Conservation (phyloP, 768 basidiomycete genomes). For the Mycena indigotica region DNA sequence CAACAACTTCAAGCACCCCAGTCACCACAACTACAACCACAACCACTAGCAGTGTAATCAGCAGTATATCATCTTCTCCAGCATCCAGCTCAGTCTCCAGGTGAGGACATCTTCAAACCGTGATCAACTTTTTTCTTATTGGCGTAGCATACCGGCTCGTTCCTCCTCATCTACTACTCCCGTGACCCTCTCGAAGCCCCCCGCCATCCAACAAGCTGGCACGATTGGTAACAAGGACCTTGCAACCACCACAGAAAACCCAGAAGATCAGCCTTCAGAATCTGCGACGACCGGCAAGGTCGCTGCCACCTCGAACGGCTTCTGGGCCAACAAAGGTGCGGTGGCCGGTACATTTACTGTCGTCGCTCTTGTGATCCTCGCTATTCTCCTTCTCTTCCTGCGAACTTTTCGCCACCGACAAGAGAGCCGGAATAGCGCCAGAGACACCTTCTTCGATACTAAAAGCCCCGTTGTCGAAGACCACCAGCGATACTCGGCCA, state of each 20-base stretch:
- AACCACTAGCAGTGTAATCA: not conserved
- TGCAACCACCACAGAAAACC: not conserved
- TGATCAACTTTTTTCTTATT: too few species aligned
- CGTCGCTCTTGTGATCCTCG: constrained; percentile 16
- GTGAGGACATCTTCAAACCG: too few species aligned
- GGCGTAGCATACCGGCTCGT: not conserved
- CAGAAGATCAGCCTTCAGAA: not conserved
- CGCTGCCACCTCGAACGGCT: constrained; percentile 1
- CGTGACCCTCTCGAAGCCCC: not conserved
- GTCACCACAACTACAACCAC: not conserved
- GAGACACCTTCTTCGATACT: constrained; percentile 23
- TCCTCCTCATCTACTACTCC: constrained; percentile 8
- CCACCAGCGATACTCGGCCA: constrained; percentile 2
- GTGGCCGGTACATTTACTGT: constrained; percentile 20
- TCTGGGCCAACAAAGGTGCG: constrained; percentile 21
- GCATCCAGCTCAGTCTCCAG: too few species aligned
- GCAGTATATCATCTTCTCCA: too few species aligned
- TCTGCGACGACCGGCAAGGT: not conserved
- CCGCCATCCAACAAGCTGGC: not conserved
- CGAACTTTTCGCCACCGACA: constrained; percentile 7
- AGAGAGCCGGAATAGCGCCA: constrained; percentile 9
- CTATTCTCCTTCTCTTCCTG: not conserved
- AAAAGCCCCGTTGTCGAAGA: constrained; percentile 9
- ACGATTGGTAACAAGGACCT: not conserved
- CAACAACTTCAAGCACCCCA: not conserved